These are phyloP conservation scores for Pythium utonaiense DNA, from an alignment of 352 stramenopile species.

Conservation along the genomic window DNA sequence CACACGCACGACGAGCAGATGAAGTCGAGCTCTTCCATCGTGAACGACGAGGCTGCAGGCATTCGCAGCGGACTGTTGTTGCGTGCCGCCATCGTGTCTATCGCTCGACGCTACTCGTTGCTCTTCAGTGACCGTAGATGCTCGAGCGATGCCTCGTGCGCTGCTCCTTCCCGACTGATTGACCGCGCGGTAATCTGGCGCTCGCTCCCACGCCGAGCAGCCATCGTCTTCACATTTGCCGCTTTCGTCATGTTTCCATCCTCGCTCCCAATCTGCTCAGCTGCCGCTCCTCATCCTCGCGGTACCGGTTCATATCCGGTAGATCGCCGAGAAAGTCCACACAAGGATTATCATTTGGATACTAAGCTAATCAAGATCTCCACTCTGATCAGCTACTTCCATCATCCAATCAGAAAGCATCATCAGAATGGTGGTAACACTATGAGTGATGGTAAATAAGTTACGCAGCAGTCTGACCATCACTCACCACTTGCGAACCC, in stretches of 20 bases:
- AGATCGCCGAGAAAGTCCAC: not conserved
- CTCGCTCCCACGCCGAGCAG: not conserved
- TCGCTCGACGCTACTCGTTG: not conserved
- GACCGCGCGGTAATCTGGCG: not conserved
- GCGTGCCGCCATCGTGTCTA: constrained; percentile 7
- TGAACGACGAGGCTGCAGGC: constrained; percentile 26
- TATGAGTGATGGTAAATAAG: constrained; percentile 12
- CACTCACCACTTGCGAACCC: not conserved
- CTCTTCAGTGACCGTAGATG: not conserved
- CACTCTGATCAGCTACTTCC: not conserved
- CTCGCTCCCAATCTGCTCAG: not conserved
- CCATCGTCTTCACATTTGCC: not conserved
- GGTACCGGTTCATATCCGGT: not conserved
- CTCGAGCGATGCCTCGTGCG: not conserved
- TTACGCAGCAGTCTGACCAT: not conserved
- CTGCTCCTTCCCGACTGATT: constrained; percentile 20
- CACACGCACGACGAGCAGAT: constrained; percentile 58
- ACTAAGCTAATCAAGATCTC: no score
- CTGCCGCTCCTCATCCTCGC: not conserved
- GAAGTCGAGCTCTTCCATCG: constrained; percentile 63
- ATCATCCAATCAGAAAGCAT: constrained; percentile 11
- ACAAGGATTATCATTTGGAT: not conserved
- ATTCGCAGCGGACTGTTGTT: constrained; percentile 23
- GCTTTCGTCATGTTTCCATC: not conserved
- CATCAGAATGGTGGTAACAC: constrained; percentile 1